These are phyloP conservation scores for Neonectria coccinea DNA, from an alignment of 2,329 filamentous ascomycete genomes.

Conservation along the genomic window DNA sequence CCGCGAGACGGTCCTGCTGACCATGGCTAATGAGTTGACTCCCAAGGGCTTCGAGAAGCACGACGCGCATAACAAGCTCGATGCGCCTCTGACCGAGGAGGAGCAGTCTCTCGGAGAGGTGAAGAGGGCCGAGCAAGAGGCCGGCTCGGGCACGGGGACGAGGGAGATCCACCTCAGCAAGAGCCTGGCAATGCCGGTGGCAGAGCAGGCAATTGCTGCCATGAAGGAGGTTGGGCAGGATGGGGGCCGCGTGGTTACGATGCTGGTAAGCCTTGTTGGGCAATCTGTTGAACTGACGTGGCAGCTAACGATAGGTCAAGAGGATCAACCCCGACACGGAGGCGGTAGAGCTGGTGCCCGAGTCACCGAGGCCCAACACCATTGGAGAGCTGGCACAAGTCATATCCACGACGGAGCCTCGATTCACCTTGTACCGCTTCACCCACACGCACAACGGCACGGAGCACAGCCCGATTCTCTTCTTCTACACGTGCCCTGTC, in stretches of 20 bases:
- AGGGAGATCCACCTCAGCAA: conserved; percentile 70
- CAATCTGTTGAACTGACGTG: not conserved
- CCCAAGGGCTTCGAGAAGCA: conserved; percentile 77
- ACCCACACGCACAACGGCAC: conserved; percentile 66
- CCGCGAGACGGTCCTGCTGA: conserved; percentile 79
- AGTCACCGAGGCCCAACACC: conserved; percentile 63
- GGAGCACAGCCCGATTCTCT: conserved; percentile 72
- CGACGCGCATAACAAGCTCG: conserved; percentile 72
- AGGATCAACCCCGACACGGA: conserved; percentile 80
- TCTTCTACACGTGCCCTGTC: conserved; percentile 85
- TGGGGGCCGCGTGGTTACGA: conserved; percentile 66
- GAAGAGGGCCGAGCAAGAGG: conserved; percentile 79
- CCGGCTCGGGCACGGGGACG: conserved; percentile 73
- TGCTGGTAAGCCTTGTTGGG: conserved; percentile 66
- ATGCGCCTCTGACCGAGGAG: conserved; percentile 82
- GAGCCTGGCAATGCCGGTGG: conserved; percentile 68
- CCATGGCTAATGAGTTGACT: conserved; percentile 75
- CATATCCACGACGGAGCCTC: conserved; percentile 76
- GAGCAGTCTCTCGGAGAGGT: conserved; percentile 78
- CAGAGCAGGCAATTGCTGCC: conserved; percentile 72
- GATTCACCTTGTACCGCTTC: conserved; percentile 83
- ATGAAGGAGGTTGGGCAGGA: conserved; percentile 68
- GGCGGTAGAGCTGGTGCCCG: conserved; percentile 72
- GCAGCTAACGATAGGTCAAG: conserved; percentile 53
- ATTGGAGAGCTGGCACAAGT: conserved; percentile 67